A percentile compares a stretch with the other conserved stretches of the same genome.
phyloP scores from a whole-genome alignment of 2,329 filamentous ascomycete species.

The Penicillium sp. region DNA sequence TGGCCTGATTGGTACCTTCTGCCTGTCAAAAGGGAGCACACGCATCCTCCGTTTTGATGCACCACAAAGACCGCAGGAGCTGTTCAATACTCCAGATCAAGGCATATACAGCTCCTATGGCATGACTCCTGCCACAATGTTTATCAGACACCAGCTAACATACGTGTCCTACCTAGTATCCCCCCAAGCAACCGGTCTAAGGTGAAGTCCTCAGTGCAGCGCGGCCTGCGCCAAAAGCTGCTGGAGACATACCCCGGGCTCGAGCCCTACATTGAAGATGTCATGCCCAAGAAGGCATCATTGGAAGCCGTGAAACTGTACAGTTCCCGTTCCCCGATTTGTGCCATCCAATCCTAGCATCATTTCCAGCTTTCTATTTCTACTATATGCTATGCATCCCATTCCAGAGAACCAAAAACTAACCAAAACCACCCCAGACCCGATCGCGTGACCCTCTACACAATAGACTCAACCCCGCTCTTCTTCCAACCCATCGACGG shows the following conservation, averaged over 20 bases:
- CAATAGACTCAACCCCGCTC: conserved; percentile 65
- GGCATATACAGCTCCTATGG: neutral
- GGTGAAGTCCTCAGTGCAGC: conserved; percentile 93
- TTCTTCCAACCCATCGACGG: conserved; percentile 83
- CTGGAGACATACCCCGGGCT: conserved; percentile 78
- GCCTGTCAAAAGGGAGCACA: neutral
- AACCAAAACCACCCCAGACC: conserved; percentile 43
- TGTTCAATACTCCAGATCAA: neutral
- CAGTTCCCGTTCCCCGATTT: conserved; percentile 11
- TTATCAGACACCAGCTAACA: conserved; percentile 8
- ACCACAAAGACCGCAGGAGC: neutral
- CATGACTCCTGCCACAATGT: conserved; percentile 1
- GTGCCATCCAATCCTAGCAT: neutral
- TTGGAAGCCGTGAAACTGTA: conserved; percentile 81
- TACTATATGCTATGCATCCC: neutral
- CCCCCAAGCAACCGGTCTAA: conserved; percentile 75
- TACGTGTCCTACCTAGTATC: conserved; percentile 48
- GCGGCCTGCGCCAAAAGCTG: conserved; percentile 71
- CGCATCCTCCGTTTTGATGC: neutral
- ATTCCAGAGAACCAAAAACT: conserved; percentile 1
- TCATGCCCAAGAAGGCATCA: conserved; percentile 89
- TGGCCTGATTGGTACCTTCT: neutral
- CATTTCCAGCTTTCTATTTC: neutral
- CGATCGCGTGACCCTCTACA: conserved; percentile 81
- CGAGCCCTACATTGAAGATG: conserved; percentile 78